Evolutionary conservation across 805 yeast species (phyloP).

Genomic region (Yarrowia phangngaensis): DNA sequence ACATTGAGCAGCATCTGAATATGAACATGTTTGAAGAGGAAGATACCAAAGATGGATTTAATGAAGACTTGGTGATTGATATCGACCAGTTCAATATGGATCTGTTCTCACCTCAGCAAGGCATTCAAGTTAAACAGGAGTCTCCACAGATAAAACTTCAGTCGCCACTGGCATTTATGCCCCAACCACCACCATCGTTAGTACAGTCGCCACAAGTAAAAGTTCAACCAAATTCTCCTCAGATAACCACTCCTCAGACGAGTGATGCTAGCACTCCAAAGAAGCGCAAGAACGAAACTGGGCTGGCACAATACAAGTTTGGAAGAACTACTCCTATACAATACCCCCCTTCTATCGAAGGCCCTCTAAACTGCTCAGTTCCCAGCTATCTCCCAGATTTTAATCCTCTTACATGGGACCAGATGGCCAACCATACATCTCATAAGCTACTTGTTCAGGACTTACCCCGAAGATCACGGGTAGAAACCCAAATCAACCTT

Average conservation of each 20-base stretch:
- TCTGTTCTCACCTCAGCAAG: conserved; percentile 17
- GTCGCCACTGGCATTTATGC: too few species aligned
- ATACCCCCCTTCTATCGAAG: conserved; percentile 1
- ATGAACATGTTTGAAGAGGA: conserved; percentile 31
- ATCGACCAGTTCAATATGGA: conserved; percentile 25
- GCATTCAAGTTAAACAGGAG: too few species aligned
- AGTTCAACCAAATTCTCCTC: too few species aligned
- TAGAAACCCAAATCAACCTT: conserved; percentile 91
- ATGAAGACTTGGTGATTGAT: conserved; percentile 18
- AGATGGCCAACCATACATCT: conserved; percentile 1
- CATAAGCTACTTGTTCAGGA: conserved; percentile 38
- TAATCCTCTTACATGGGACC: conserved; percentile 9
- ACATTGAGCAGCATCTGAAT: conserved; percentile 32
- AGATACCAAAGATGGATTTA: conserved; percentile 7
- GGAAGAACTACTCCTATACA: conserved; percentile 12
- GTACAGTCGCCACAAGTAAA: too few species aligned
- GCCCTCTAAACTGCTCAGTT: background rate
- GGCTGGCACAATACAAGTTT: conserved; percentile 15
- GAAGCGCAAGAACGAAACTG: conserved; percentile 15
- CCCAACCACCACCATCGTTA: too few species aligned
- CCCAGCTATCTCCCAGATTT: conserved; percentile 22
- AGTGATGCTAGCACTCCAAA: too few species aligned
- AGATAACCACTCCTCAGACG: too few species aligned
- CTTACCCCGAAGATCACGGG: conserved; percentile 79
- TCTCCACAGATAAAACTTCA: too few species aligned